Base-by-base conservation (phyloP, 192 early-diverging fungal species). In the Podila minutissima region DNA sequence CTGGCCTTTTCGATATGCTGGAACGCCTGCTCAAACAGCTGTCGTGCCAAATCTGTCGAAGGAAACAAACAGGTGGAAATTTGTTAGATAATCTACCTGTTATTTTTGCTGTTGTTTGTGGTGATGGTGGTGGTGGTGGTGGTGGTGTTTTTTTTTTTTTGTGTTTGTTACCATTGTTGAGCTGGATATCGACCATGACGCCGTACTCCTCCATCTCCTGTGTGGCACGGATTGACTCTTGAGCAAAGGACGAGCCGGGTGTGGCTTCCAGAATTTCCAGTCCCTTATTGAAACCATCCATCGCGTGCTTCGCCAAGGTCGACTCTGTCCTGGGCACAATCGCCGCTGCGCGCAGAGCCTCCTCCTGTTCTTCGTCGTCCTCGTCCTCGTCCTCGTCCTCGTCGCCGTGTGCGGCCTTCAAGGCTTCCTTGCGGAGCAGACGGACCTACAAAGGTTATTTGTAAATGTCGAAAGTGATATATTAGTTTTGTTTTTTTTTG, bases 201-300 rank as follows among this genome's bases (percentile, higher is more conserved):
- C 82, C 74, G 38, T 83, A 83, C 20, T 75, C 74, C 5, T 83
- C 74, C 24, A 83, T 60, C 29, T 83, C 82, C 60, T 83, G 74
- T 31, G 82, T 64, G 29, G 72, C 70, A 28, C 74, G 69, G 20
- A 75, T 72, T 6, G 74, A 83, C 38, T 83, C 82, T 20, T 76
- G 57, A 31, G 71, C 64, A 41, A 76, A 75, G 0, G 64, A 15
- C 1, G 74, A 69, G 13, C 59, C 69, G 9, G 33, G 7, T 37
- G 67, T 64, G 33, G 19, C 48, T 24, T 46, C 55, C 10, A 72
- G 58, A 12, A 81, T 15, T 15, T 19, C 9, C 33, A 81, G 22
- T 32, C 77, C 77, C 24, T 64, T 64, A 9, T 19, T 60, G 49
- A 81, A 81, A 33, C 48, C 29, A 17, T 69, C 61, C 28, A 81